These are phyloP conservation scores for Podaxis rugospora DNA, from an alignment of 768 basidiomycete genomes.

Conservation along the genomic window DNA sequence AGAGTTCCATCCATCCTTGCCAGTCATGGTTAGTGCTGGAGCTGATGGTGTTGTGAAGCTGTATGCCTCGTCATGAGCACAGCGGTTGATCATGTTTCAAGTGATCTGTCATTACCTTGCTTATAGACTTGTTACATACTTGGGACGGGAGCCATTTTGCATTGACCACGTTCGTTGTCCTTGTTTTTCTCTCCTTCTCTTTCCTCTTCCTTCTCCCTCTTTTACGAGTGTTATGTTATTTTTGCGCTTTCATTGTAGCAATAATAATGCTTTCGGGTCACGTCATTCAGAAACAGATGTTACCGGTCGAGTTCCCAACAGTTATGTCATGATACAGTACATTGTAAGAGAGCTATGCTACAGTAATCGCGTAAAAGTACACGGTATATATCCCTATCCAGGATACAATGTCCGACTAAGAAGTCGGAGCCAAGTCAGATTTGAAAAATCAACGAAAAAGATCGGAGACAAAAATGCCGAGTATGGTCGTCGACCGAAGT, in stretches of 20 bases:
- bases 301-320: not conserved
- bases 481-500: not conserved
- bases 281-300: not conserved
- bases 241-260: slow-evolving; percentile 14
- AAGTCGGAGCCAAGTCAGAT: not conserved
- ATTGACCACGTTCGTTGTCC: slow-evolving; percentile 19
- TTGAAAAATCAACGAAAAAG: not conserved
- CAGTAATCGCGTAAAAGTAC: slow-evolving; percentile 7
- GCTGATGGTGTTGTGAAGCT: slow-evolving; percentile 93
- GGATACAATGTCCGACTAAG: not conserved
- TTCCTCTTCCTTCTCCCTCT: slow-evolving; percentile 24
- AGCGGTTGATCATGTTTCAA: slow-evolving; percentile 15
- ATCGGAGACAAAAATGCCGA: too few relatives aligned
- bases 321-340: slow-evolving; percentile 9
- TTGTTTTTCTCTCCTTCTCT: slow-evolving; percentile 22
- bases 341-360: slow-evolving; percentile 9
- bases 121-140: slow-evolving; percentile 33
- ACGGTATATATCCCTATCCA: not conserved
- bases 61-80: slow-evolving; percentile 74
- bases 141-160: slow-evolving; percentile 23
- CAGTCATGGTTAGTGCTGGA: slow-evolving; percentile 91
- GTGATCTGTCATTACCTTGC: slow-evolving; percentile 16
- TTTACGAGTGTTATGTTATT: slow-evolving; percentile 20
- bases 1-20: slow-evolving; percentile 76
- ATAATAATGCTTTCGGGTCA: slow-evolving; percentile 12